Evolutionary conservation across 108 stramenopile species (phyloP), one percentile per base, ranked within the genome.

Genomic region (Pseudonitzschia pungens): DNA sequence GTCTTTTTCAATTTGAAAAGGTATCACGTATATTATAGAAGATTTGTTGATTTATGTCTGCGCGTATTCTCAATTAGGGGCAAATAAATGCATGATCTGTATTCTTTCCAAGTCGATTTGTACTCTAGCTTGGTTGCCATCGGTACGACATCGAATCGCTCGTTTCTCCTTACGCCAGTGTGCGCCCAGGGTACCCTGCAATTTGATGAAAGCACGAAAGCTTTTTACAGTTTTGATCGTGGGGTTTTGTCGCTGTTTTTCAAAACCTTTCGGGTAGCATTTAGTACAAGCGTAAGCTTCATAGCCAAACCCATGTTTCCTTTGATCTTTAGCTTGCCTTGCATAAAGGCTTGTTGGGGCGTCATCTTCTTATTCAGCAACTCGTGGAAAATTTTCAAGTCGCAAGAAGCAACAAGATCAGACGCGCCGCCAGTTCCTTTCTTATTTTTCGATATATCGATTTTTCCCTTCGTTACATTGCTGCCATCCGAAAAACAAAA

Each of bases 281-380:
- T 83, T 50, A 93, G 60, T 36, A 93, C 81, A 26, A 86, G 50
- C 11, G 85, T 88, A 42, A 93, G 65, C 77, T 93, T 93, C 89
- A 93, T 89, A 0, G 92, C 92, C 43, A 93, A 64, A 45, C 79
- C 82, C 92, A 91, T 91, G 51, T 91, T 93, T 11, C 92, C 92
- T 70, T 93, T 91, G 60, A 93, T 88, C 55, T 91, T 91, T 12
- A 93, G 63, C 71, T 83, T 83, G 15, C 79, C 77, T 71, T 83
- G 75, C 79, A 86, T 73, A 53, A 86, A 86, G 6, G 85, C 85
- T 64, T 85, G 84, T 68, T 85, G 81, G 2, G 84, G 81, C 20
- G 78, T 83, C 41, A 83, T 40, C 48, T 81, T 77, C 50, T 82
- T 76, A 45, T 71, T 68, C n/a, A 86, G 53, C 50, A 86, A 57